Evolutionary conservation across 129 eudicot species (phyloP), one percentile per base, ranked within the genome.

Genomic region (Artemisia annua): DNA sequence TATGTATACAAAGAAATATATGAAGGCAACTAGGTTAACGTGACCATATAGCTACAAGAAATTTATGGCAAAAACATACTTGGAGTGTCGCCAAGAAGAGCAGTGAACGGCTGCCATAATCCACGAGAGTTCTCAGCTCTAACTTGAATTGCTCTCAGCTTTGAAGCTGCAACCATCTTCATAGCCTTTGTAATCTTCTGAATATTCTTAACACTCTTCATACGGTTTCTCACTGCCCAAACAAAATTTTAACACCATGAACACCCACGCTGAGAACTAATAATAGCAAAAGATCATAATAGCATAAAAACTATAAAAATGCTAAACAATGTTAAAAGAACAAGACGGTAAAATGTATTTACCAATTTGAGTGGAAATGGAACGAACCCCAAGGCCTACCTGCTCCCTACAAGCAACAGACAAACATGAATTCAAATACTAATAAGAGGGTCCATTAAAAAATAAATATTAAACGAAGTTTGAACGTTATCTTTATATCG

Each of bases 141-240:
- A 39, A 83, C 67, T 82, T 95, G 99, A 65, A 95, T 85, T 43
- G 92, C 97, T 81, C 99, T 87, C 71, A 95, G 85, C 88, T 95
- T 91, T 56, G 99, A 95, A 53, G 99, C 99, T 77, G 99, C 99
- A 95, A 95, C 99, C 99, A 95, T 95, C 96, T 91, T 95, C 99
- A 95, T 95, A 56, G 99, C 99, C 88, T 95, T 95, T 13, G 97
- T 95, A 73, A 95, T 95, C 79, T 95, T 95, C 88, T 95, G 99
- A 69, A 91, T 95, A 79, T 86, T 95, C 81, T 71, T 83, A 5
- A 90, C 91, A 85, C 95, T 87, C 87, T 91, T 95, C 99, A 95
- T 95, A 24, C 97, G 88, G 79, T 91, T 95, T 67, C 97, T 86
- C 71, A 95, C 97, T 95, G 87, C 79, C 80, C 28, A 30, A 46